Evolutionary conservation across 2,329 filamentous ascomycete species (phyloP).

Genomic region (Aspergillus intermedius): DNA sequence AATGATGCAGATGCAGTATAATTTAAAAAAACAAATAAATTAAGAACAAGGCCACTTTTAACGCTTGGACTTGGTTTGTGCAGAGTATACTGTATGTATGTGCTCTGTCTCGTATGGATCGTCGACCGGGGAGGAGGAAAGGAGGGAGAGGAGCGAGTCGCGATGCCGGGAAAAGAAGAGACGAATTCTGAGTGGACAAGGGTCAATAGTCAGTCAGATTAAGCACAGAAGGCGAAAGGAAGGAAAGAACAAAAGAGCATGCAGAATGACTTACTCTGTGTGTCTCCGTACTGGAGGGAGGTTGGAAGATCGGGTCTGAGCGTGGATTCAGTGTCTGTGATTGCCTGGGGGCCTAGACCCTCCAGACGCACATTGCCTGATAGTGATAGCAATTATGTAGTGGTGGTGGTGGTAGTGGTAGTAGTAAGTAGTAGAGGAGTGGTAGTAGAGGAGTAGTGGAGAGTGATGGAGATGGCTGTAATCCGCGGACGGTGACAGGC

Average conservation of each 20-base stretch:
- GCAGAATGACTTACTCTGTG: background rate
- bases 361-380: conserved; percentile 25
- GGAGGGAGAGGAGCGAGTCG: background rate
- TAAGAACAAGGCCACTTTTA: no score
- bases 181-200: background rate
- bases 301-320: background rate
- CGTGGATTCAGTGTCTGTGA: conserved; percentile 7
- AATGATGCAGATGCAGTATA: background rate
- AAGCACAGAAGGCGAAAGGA: conserved; percentile 1
- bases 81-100: no score
- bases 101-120: no score
- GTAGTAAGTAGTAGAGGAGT: background rate
- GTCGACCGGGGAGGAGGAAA: background rate
- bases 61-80: no score
- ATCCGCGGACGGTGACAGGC: background rate
- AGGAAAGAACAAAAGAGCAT: conserved; percentile 1
- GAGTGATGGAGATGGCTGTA: background rate
- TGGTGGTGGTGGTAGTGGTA: background rate
- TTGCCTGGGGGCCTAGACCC: conserved; percentile 23
- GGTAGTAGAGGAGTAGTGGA: background rate
- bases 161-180: background rate
- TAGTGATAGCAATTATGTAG: background rate
- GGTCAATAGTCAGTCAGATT: background rate
- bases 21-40: no score
- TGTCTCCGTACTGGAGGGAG: background rate